Evolutionary conservation across 176 grass and related monocot genomes (phyloP), one percentile per base, ranked within the genome.

Genomic region (Canna indica): DNA sequence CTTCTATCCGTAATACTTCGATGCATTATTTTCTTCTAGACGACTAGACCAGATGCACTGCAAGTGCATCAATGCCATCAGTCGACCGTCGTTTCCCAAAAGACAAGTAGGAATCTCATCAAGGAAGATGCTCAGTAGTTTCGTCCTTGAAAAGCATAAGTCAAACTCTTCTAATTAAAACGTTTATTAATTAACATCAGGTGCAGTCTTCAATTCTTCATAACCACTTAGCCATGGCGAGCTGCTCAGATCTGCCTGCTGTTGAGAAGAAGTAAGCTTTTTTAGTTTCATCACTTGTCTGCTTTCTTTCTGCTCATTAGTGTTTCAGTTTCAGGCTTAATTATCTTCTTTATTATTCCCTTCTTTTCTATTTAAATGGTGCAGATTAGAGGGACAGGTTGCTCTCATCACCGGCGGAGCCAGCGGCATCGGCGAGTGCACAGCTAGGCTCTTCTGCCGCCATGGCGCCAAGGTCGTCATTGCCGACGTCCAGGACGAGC

Each of bases 341-440:
- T 30, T 35, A 2, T 26, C 45, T 32, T 53, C 7, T 71, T 9
- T 34, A 2, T 9, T 13, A 16, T 47, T 45, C 25, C 26, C 12
- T 30, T 11, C 12, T 29, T 17, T 68, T 57, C 12, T 32, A 32
- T 16, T 18, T 15, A 41, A 29, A 30, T 3, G 36, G 46, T 67
- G 52, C 22, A 77, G 73, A 61, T 17, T 83, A 22, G 33, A 76
- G n/a, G 80, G 66, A 44, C 78, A 78, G 52, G 69, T 73, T 2
- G 81, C 81, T n/a, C 20, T 77, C 34, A 83, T 77, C 62, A 83
- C 73, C 17, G 75, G 81, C 2, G 68, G 81, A 12, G 75, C 81
- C 28, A 78, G 73, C 28, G 73, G 80, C 25, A 82, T 82, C 32
- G 73, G 80, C 34, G 66, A 57, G 67, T 82, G 65, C 67, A 78